Evolutionary conservation across 1,139 yeast species (phyloP).

Genomic region (Kodamaea plutei): DNA sequence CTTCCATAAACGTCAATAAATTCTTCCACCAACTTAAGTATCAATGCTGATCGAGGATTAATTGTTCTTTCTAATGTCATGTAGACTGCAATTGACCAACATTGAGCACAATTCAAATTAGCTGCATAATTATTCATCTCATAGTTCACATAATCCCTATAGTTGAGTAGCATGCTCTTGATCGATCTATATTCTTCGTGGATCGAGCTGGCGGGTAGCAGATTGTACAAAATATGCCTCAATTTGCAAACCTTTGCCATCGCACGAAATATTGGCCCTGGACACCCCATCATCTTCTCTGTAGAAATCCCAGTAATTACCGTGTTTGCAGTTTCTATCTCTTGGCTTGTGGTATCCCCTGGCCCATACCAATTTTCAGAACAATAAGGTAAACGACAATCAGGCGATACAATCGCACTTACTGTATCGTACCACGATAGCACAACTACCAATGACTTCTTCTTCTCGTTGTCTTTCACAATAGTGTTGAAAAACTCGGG

Average conservation of each 20-base stretch:
- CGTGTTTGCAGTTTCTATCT: not conserved
- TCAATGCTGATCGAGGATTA: constrained; percentile 21
- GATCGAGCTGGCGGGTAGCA: constrained; percentile 8
- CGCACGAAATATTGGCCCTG: constrained; percentile 48
- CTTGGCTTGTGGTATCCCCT: constrained; percentile 15
- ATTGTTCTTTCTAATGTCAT: constrained; percentile 33
- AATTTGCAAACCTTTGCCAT: constrained; percentile 39
- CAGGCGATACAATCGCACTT: constrained; percentile 51
- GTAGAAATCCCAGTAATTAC: constrained; percentile 32
- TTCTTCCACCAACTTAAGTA: constrained; percentile 34
- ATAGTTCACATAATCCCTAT: constrained; percentile 43
- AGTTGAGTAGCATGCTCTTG: constrained; percentile 29
- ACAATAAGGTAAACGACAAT: constrained; percentile 49
- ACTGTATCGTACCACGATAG: constrained; percentile 56
- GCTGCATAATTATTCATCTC: constrained; percentile 23
- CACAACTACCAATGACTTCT: constrained; percentile 44
- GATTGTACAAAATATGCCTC: constrained; percentile 28
- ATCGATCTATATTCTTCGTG: constrained; percentile 23
- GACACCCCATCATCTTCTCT: constrained; percentile 53
- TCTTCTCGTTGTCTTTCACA: constrained; percentile 40
- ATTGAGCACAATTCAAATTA: constrained; percentile 46
- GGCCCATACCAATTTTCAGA: constrained; percentile 49
- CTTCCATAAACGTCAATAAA: constrained; percentile 43
- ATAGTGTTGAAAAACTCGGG: constrained; percentile 16
- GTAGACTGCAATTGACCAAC: constrained; percentile 49